Conservation (phyloP, 208 protist species). For the Trichomonas tenax region DNA sequence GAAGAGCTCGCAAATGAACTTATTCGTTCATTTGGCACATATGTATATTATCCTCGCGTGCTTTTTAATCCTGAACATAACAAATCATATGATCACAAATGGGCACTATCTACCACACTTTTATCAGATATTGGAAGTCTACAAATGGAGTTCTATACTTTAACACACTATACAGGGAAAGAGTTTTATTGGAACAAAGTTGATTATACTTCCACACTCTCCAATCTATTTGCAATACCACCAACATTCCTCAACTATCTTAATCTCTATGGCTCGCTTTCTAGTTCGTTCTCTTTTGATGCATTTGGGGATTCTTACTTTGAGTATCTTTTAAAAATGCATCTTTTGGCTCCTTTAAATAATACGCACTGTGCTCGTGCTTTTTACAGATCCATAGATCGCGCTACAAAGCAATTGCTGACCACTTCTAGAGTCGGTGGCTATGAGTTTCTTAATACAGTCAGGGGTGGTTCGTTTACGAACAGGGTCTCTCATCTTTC, state of each 20-base stretch:
- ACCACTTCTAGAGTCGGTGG: neutral
- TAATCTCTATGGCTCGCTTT: too few species aligned
- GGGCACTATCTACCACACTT: neutral
- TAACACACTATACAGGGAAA: neutral
- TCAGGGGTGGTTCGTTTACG: too few species aligned
- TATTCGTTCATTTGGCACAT: conserved; percentile 35
- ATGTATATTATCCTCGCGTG: conserved; percentile 23
- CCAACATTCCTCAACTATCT: neutral
- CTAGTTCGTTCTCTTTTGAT: neutral
- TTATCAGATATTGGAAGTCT: neutral
- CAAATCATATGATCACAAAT: neutral
- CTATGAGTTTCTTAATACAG: neutral
- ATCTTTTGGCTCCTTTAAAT: neutral
- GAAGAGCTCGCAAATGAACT: conserved; percentile 16
- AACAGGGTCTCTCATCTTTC: neutral
- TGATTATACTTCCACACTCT: neutral
- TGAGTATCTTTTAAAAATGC: neutral
- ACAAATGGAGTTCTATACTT: neutral
- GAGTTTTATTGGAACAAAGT: neutral
- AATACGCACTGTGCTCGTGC: neutral
- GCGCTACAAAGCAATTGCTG: neutral
- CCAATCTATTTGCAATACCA: too few species aligned
- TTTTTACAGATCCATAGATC: neutral
- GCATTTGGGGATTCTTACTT: conserved; percentile 6
- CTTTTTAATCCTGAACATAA: neutral